Percentiles rank a stretch among this genome's conserved stretches.
These are phyloP conservation scores for Scheffersomyces coipomensis DNA, from an alignment of 805 yeast species.

Conservation along the genomic window DNA sequence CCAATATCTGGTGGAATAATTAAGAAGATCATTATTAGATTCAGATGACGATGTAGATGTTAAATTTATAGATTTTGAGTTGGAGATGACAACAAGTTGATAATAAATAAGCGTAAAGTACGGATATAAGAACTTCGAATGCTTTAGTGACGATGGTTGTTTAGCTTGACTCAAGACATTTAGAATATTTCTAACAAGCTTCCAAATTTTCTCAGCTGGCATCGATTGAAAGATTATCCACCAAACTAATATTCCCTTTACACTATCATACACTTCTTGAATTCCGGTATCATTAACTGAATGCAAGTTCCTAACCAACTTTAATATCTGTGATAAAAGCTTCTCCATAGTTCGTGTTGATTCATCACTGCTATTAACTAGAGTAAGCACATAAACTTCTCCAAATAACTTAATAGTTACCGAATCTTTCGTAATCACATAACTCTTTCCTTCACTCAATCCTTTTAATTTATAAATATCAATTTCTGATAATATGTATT, in stretches of 20 bases:
- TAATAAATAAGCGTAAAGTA: constrained; percentile 15
- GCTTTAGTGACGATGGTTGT: not conserved
- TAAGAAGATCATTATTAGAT: not conserved
- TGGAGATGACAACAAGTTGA: constrained; percentile 5
- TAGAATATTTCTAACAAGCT: constrained; percentile 10
- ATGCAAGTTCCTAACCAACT: constrained; percentile 8
- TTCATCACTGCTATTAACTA: constrained; percentile 18
- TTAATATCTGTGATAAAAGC: constrained; percentile 17
- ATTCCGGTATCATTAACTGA: not conserved
- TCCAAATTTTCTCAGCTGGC: constrained; percentile 18
- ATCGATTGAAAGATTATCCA: constrained; percentile 26
- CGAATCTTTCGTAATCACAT: constrained; percentile 10
- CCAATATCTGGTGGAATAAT: constrained; percentile 16
- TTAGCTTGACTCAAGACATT: constrained; percentile 2
- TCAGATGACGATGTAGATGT: not conserved
- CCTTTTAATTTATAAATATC: constrained; percentile 14
- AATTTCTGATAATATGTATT: constrained; percentile 11
- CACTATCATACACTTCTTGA: constrained; percentile 15
- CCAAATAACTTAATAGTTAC: constrained; percentile 15
- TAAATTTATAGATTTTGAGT: not conserved
- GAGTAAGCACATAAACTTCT: constrained; percentile 19
- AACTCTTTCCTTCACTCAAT: constrained; percentile 15
- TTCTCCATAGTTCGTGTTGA: constrained; percentile 14
- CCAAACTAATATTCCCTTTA: constrained; percentile 29
- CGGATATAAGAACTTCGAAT: constrained; percentile 11